phyloP scores from a whole-genome alignment of 768 basidiomycete species.

The Krasilnikovozyma curviuscula region DNA sequence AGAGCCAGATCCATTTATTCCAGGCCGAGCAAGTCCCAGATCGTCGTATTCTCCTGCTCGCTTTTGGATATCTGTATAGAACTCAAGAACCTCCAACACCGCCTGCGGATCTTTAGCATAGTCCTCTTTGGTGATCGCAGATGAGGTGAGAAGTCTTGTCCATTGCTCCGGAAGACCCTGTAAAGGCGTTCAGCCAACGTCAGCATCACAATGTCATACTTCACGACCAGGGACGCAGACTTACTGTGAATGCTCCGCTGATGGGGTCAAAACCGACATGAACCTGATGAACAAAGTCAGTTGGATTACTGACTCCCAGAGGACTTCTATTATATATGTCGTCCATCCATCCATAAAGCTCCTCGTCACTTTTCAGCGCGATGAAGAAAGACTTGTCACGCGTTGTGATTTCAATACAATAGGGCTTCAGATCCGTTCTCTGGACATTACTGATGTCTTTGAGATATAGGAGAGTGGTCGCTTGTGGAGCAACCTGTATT shows the following conservation, averaged over 20 bases:
- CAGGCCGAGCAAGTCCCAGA: conserved; percentile 24
- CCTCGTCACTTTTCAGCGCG: conserved; percentile 75
- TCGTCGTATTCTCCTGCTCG: conserved; percentile 50
- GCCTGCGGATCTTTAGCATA: conserved; percentile 94
- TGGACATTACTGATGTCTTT: conserved; percentile 71
- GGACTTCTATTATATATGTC: conserved; percentile 85
- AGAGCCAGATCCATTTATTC: not conserved
- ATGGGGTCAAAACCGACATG: conserved; percentile 93
- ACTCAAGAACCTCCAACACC: conserved; percentile 90
- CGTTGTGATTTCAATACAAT: conserved; percentile 71
- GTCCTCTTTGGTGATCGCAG: conserved; percentile 93
- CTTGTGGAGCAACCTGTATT: conserved; percentile 15
- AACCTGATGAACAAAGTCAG: conserved; percentile 96
- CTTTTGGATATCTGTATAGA: conserved; percentile 94
- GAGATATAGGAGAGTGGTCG: conserved; percentile 45
- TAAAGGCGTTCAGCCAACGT: not conserved
- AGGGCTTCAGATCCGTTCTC: conserved; percentile 82
- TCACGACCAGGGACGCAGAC: conserved; percentile 23
- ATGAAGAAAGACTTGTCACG: conserved; percentile 64
- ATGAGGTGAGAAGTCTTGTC: conserved; percentile 89
- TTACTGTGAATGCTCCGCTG: conserved; percentile 78
- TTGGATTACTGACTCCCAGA: conserved; percentile 79
- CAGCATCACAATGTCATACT: not conserved
- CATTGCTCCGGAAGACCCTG: conserved; percentile 95
- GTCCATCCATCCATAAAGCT: conserved; percentile 96